Conservation (phyloP, 169 alveolate species). For the Neospora caninum region DNA sequence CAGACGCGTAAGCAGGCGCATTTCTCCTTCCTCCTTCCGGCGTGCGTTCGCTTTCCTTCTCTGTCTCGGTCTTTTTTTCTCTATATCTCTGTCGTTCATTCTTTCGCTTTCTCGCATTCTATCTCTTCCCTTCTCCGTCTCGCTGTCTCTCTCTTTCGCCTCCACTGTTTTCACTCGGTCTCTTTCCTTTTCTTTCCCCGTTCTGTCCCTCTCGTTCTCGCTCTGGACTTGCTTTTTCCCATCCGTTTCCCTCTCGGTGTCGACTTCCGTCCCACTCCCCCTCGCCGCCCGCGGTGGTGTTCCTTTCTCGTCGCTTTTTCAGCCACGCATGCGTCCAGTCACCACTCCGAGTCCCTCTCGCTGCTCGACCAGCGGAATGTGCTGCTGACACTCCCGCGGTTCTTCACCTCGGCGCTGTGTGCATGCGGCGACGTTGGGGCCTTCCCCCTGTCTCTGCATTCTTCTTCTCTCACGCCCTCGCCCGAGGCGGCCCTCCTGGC, state of each 20-base stretch:
- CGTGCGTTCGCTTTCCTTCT: too few species aligned
- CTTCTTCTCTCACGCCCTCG: neutral
- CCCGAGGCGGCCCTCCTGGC: slow-evolving; percentile 24
- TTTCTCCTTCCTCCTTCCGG: neutral
- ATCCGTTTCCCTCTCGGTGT: too few species aligned
- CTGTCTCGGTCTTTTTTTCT: neutral
- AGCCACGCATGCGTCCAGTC: slow-evolving; percentile 28
- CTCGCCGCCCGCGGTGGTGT: too few species aligned
- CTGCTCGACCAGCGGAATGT: slow-evolving; percentile 11
- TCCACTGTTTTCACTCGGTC: neutral
- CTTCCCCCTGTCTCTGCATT: neutral
- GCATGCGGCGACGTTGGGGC: neutral
- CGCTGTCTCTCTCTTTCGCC: neutral
- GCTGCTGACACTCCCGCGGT: slow-evolving; percentile 32
- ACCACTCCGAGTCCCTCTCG: slow-evolving; percentile 9
- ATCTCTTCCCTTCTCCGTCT: neutral
- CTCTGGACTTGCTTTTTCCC: too few species aligned
- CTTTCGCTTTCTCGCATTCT: neutral
- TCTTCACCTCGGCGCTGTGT: slow-evolving; percentile 16
- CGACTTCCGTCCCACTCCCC: too few species aligned
- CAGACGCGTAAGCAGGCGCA: neutral
- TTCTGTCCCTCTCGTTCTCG: too few species aligned
- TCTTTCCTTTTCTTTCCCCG: neutral
- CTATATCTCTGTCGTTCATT: neutral
- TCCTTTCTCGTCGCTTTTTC: neutral